Percentiles rank a stretch among this genome's conserved stretches.
Evolutionary conservation across 2,329 filamentous ascomycete species (phyloP).

Genomic region (Proliferodiscus dingleyae): DNA sequence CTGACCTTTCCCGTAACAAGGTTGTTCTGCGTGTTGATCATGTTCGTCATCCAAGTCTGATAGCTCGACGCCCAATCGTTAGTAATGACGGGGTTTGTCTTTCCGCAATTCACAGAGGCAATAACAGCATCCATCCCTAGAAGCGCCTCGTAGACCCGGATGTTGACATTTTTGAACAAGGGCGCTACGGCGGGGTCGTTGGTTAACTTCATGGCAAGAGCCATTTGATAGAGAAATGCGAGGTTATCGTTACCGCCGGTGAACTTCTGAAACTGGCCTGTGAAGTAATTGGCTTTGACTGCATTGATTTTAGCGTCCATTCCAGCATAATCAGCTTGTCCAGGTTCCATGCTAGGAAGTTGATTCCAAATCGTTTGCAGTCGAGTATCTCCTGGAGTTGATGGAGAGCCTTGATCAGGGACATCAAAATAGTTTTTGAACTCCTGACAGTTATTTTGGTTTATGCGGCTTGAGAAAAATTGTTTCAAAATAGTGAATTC

Average conservation of each 20-base stretch:
- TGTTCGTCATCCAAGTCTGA: slow-evolving; percentile 1
- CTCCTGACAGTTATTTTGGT: neutral
- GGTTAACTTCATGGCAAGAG: slow-evolving; percentile 3
- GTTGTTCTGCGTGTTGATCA: neutral
- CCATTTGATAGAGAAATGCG: slow-evolving; percentile 1
- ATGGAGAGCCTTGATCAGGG: neutral
- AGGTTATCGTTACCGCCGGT: neutral
- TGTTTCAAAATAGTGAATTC: slow-evolving; percentile 5
- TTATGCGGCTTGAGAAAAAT: slow-evolving; percentile 2
- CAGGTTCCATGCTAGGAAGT: slow-evolving; percentile 2
- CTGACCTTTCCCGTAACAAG: neutral
- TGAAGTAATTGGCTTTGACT: slow-evolving; percentile 2
- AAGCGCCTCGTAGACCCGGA: slow-evolving; percentile 4
- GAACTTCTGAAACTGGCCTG: neutral
- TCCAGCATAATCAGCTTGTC: slow-evolving; percentile 1
- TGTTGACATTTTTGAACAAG: slow-evolving; percentile 1
- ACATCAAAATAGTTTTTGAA: slow-evolving; percentile 4
- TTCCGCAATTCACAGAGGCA: neutral
- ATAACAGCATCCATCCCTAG: slow-evolving; percentile 4
- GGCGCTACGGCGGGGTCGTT: slow-evolving; percentile 1
- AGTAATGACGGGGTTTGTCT: neutral
- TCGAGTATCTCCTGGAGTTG: neutral
- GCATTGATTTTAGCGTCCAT: slow-evolving; percentile 2
- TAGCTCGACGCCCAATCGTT: slow-evolving; percentile 2
- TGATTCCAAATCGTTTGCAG: slow-evolving; percentile 3